These are phyloP conservation scores for Lagenidium sp. DNA, from an alignment of 352 stramenopile genomes.

Conservation along the genomic window DNA sequence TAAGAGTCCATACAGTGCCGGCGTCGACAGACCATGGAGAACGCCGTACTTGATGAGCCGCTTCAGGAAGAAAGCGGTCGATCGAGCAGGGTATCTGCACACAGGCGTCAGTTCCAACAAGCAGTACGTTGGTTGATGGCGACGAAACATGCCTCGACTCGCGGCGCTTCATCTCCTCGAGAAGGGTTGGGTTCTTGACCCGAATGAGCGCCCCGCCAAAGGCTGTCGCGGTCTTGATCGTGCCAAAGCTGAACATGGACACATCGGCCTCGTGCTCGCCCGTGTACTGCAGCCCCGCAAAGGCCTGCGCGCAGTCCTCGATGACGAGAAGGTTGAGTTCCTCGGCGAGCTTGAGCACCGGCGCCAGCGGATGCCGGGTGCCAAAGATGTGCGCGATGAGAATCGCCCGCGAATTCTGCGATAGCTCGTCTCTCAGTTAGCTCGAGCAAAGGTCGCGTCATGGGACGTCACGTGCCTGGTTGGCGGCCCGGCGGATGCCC, in stretches of 20 bases:
- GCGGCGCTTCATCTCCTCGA: constrained; percentile 57
- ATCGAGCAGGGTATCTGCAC: constrained; percentile 42
- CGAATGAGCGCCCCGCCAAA: constrained; percentile 65
- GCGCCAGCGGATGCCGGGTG: constrained; percentile 44
- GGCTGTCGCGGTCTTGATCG: constrained; percentile 80
- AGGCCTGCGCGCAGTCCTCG: constrained; percentile 78
- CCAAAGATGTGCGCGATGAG: constrained; percentile 81
- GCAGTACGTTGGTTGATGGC: not conserved
- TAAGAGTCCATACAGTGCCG: constrained; percentile 65
- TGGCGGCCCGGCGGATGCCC: constrained; percentile 16
- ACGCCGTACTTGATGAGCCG: constrained; percentile 69
- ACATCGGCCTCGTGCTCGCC: constrained; percentile 53
- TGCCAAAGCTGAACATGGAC: constrained; percentile 85
- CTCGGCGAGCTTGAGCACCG: constrained; percentile 36
- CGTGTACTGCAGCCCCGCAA: constrained; percentile 53
- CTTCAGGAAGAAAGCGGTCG: constrained; percentile 69
- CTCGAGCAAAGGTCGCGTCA: no score
- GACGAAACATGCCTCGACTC: constrained; percentile 32
- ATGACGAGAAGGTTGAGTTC: constrained; percentile 50
- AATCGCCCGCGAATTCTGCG: constrained; percentile 51
- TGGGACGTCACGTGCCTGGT: no score
- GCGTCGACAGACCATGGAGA: constrained; percentile 58
- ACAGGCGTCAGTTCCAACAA: not conserved
- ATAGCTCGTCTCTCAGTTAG: no score
- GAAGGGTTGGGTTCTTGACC: constrained; percentile 39